Base-by-base conservation (phyloP, 139 green algal species). In the Deuterostichococcus epilithicus region DNA sequence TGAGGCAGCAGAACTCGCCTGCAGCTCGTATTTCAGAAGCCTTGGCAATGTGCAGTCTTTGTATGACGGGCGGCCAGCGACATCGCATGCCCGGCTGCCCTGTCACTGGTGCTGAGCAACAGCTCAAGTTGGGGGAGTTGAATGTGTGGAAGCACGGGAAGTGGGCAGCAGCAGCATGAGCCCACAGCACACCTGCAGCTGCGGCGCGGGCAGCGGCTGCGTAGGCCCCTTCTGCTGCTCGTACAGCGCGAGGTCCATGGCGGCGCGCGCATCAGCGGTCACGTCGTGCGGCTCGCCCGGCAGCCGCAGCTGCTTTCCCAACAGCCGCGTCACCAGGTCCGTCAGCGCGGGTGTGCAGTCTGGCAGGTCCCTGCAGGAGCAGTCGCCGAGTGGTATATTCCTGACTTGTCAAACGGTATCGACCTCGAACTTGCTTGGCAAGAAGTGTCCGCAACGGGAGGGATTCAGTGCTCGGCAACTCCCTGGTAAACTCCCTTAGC, bases 231-330 rank as follows among this genome's bases (percentile, higher is more conserved):
- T 71, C 39, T 72, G 59, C 66, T 79, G 73, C 69, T 87, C 82
- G n/a, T 82, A 75, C 37, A 78, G 59, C 33, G 90, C 86, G 37
- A 92, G 75, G 22, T 67, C 66, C 82, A 92, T 85, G 30, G 88
- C 59, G 44, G 84, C 83, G n/a, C 45, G 47, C 0, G 88, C 88
- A 65, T 92, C 88, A 60, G 89, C 84, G 25, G 42, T 33, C 34
- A 73, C 83, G 77, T 92, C 86, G 74, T 92, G 88, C 59, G 65
- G 58, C 22, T 72, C 83, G 23, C 77, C 76, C 47, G 47, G 77
- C 73, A 39, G 39, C 73, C 72, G 70, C 74, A 80, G 70, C 52
- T 70, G 36, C 37, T 70, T 60, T 2, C 70, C 60, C 38, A 81
- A 76, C 68, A 90, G 39, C 69, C 60, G 36, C 39, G 81, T 70